phyloP scores from a whole-genome alignment of 148 eudicot species.

The Chenopodium suecicum region DNA sequence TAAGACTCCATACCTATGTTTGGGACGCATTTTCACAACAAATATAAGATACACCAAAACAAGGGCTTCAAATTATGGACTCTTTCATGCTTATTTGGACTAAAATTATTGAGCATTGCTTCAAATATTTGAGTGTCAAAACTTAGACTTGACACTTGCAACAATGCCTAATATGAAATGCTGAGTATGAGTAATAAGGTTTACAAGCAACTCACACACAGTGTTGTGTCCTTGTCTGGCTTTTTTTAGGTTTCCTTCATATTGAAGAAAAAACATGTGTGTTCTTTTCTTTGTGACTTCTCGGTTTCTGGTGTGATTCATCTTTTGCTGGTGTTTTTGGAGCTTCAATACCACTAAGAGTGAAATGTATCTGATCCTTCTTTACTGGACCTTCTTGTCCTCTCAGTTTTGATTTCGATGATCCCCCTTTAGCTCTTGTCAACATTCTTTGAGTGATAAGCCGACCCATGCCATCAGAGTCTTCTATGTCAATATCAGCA shows the following conservation, averaged over 20 bases:
- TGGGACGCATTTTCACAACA: too few species aligned
- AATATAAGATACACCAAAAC: too few species aligned
- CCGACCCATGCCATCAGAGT: neutral
- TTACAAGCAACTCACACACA: conserved; percentile 19
- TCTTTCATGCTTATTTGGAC: too few species aligned
- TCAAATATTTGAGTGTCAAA: neutral
- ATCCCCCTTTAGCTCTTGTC: neutral
- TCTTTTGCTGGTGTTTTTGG: conserved; percentile 23
- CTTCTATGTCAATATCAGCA: conserved; percentile 33
- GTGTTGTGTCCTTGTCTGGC: conserved; percentile 25
- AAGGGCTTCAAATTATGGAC: too few species aligned
- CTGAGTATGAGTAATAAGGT: too few species aligned
- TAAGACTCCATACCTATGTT: too few species aligned
- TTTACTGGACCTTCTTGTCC: neutral
- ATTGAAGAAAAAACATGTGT: neutral
- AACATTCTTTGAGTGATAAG: neutral
- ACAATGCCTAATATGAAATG: too few species aligned
- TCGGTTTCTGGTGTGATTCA: neutral
- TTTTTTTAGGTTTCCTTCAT: neutral
- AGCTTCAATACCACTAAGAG: conserved; percentile 7
- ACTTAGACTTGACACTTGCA: too few species aligned
- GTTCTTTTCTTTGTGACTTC: neutral
- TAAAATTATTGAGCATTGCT: neutral
- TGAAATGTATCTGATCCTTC: neutral
- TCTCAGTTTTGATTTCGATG: neutral